A percentile compares a stretch with the other conserved stretches of the same genome.
phyloP scores from a whole-genome alignment of 495 filamentous ascomycete species.

The Aspergillus sclerotiicarbonarius region DNA sequence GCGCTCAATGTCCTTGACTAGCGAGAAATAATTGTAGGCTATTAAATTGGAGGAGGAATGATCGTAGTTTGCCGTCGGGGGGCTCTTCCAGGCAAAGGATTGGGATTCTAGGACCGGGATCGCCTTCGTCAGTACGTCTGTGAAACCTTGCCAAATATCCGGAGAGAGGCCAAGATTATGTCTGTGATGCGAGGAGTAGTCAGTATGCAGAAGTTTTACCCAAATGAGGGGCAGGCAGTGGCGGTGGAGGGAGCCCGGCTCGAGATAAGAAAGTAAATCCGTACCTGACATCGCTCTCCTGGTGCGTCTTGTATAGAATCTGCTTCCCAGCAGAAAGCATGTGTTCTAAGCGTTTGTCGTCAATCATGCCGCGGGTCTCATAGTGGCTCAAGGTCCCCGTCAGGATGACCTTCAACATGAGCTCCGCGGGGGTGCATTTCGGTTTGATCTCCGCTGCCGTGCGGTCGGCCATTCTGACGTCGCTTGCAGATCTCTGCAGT shows the following conservation, averaged over 20 bases:
- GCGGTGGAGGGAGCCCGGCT: background rate
- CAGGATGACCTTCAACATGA: constrained; percentile 49
- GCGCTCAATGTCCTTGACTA: constrained; percentile 79
- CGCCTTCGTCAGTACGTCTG: constrained; percentile 57
- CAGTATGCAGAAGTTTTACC: constrained; percentile 6
- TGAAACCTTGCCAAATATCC: constrained; percentile 69
- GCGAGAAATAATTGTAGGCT: constrained; percentile 66
- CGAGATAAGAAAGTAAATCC: background rate
- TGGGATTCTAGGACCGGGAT: constrained; percentile 62
- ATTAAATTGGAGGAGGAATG: constrained; percentile 67
- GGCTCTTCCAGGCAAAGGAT: constrained; percentile 58
- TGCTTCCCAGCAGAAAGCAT: constrained; percentile 51
- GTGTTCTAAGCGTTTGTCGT: constrained; percentile 49
- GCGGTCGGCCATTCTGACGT: constrained; percentile 31
- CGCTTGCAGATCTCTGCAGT: constrained; percentile 7
- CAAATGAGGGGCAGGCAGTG: background rate
- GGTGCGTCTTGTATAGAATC: constrained; percentile 50
- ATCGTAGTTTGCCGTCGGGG: constrained; percentile 55
- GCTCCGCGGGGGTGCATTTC: constrained; percentile 46
- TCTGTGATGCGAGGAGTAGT: constrained; percentile 18
- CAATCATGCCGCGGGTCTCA: constrained; percentile 51
- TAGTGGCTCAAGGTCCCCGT: constrained; percentile 50
- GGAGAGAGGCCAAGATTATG: constrained; percentile 54
- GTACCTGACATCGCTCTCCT: constrained; percentile 51
- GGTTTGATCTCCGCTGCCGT: constrained; percentile 38